A percentile compares a stretch with the other conserved stretches of the same genome.
These are phyloP conservation scores for Sphagnum fallax DNA, from an alignment of 228 moss, liverwort and hornwort genomes.

Conservation along the genomic window DNA sequence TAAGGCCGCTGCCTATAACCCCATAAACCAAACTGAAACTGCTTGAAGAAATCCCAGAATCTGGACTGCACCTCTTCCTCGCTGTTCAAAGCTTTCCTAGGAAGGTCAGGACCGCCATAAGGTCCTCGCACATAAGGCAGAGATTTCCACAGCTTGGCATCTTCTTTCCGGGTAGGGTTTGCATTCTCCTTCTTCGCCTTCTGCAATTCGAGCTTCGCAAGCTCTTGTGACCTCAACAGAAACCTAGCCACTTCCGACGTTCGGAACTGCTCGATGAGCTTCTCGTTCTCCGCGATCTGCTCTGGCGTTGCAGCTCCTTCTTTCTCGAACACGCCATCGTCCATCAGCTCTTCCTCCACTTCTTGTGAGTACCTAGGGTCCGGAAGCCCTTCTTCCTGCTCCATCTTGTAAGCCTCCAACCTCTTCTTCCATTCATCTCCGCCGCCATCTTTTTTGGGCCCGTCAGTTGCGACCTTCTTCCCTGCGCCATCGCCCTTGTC, in stretches of 20 bases:
- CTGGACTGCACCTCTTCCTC: slow-evolving; percentile 64
- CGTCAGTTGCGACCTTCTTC: neutral
- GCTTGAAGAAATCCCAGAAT: slow-evolving; percentile 97
- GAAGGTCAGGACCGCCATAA: slow-evolving; percentile 58
- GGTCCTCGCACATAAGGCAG: slow-evolving; percentile 82
- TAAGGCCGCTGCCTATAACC: slow-evolving; percentile 87
- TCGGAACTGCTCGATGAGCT: slow-evolving; percentile 35
- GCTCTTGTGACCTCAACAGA: slow-evolving; percentile 65
- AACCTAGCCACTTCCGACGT: slow-evolving; percentile 69
- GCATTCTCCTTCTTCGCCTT: slow-evolving; percentile 45
- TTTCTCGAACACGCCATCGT: slow-evolving; percentile 38
- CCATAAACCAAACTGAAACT: slow-evolving; percentile 90
- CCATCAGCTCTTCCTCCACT: slow-evolving; percentile 61
- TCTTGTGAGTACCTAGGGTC: slow-evolving; percentile 63
- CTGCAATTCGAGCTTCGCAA: slow-evolving; percentile 51
- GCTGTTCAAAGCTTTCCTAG: slow-evolving; percentile 53
- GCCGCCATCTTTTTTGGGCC: neutral
- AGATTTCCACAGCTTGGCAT: slow-evolving; percentile 70
- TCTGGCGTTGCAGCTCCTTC: slow-evolving; percentile 30
- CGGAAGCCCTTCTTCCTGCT: slow-evolving; percentile 35
- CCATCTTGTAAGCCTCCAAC: slow-evolving; percentile 41
- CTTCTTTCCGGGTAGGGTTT: slow-evolving; percentile 68
- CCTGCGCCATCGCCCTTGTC: slow-evolving; percentile 4
- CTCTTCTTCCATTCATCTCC: slow-evolving; percentile 31
- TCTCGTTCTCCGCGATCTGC: slow-evolving; percentile 63